A percentile compares a stretch with the other conserved stretches of the same genome.
Conservation (phyloP, 768 basidiomycete genomes). For the Boletus tomentosulus region DNA sequence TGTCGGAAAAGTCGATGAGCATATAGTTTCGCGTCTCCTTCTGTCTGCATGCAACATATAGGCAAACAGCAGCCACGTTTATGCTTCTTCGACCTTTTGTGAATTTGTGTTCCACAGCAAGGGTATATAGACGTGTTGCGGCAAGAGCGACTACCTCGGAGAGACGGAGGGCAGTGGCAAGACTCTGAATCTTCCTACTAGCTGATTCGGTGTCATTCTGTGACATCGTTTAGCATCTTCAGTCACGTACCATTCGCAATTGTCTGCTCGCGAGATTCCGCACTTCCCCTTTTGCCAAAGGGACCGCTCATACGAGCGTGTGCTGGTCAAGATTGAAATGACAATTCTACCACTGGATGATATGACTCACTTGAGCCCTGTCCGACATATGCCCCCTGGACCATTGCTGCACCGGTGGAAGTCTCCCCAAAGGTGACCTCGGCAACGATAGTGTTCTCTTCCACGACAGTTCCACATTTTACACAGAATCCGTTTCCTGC, state of each 20-base stretch:
- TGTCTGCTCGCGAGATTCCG: constrained; percentile 86
- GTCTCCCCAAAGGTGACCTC: constrained; percentile 97
- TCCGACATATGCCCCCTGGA: constrained; percentile 89
- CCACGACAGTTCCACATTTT: constrained; percentile 83
- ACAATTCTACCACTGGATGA: neutral
- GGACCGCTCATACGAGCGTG: constrained; percentile 80
- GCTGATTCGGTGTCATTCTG: constrained; percentile 41
- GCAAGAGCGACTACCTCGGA: constrained; percentile 77
- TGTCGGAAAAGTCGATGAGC: constrained; percentile 99
- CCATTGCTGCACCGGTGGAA: constrained; percentile 87
- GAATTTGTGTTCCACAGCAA: constrained; percentile 92
- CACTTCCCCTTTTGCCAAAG: constrained; percentile 73
- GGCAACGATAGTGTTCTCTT: constrained; percentile 90
- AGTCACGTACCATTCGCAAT: constrained; percentile 72
- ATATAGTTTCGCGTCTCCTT: constrained; percentile 90
- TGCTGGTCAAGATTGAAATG: constrained; percentile 40
- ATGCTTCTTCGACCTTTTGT: constrained; percentile 88
- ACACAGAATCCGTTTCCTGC: constrained; percentile 86
- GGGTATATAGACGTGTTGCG: constrained; percentile 84
- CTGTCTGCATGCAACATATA: constrained; percentile 91
- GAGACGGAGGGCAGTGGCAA: constrained; percentile 72
- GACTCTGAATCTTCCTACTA: constrained; percentile 75
- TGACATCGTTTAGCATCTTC: neutral
- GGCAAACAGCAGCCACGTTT: constrained; percentile 93
- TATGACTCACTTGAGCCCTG: constrained; percentile 78